Conservation (phyloP, 495 filamentous ascomycete species). For the Thozetella sp. region DNA sequence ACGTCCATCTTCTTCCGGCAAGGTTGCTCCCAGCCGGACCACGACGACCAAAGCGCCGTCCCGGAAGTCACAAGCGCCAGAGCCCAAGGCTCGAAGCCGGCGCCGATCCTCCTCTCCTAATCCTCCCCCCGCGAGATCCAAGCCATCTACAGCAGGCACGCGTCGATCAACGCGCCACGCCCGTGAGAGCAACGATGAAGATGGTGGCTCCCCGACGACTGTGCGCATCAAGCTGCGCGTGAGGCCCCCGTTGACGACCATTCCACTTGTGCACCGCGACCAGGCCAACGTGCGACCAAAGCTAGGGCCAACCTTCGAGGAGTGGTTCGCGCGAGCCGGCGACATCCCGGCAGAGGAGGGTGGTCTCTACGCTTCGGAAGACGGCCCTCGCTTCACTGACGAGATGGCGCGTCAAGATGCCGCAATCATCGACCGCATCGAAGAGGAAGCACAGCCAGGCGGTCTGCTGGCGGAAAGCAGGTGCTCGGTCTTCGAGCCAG, state of each 20-base stretch:
- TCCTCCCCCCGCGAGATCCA: conserved; percentile 30
- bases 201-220: conserved; percentile 24
- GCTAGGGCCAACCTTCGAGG: conserved; percentile 50
- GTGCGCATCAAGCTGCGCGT: conserved; percentile 44
- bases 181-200: conserved; percentile 25
- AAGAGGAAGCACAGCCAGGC: conserved; percentile 70
- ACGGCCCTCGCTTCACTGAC: conserved; percentile 53
- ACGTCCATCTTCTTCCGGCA: conserved; percentile 16
- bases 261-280: conserved; percentile 56
- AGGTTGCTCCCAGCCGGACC: conserved; percentile 12
- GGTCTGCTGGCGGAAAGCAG: conserved; percentile 71
- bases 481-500: conserved; percentile 76
- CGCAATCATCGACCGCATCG: conserved; percentile 57
- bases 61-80: conserved; percentile 15
- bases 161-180: conserved; percentile 36
- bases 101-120: conserved; percentile 30
- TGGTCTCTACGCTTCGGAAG: conserved; percentile 53
- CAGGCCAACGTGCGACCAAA: conserved; percentile 47
- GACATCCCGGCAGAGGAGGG: conserved; percentile 48
- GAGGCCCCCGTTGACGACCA: conserved; percentile 31
- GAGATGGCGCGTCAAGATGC: conserved; percentile 56
- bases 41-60: conserved; percentile 14
- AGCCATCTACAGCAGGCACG: conserved; percentile 29
- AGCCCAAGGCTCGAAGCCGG: conserved; percentile 28
- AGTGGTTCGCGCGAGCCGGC: conserved; percentile 48